A percentile compares a stretch with the other conserved stretches of the same genome.
phyloP scores from a whole-genome alignment of 2,329 filamentous ascomycete species.

The Calonectria honghensis region DNA sequence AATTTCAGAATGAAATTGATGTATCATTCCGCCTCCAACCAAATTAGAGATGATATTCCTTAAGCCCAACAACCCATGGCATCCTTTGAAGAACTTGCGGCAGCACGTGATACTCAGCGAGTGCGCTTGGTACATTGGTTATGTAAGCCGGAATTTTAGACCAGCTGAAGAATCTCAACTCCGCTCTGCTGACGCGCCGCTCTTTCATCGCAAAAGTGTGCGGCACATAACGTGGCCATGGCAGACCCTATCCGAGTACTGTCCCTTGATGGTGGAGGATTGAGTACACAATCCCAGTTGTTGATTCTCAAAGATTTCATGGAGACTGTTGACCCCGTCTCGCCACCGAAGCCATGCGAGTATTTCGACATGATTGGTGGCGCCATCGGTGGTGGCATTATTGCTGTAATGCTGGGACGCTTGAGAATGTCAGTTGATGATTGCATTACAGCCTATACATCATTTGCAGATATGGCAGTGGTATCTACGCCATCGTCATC shows the following conservation, averaged over 20 bases:
- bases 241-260: conserved; percentile 43
- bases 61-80: background rate
- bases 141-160: background rate
- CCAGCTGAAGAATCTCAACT: background rate
- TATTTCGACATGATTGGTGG: conserved; percentile 63
- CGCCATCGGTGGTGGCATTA: conserved; percentile 59
- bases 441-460: conserved; percentile 1
- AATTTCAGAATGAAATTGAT: too few relatives aligned
- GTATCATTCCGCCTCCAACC: too few relatives aligned
- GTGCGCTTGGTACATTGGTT: background rate
- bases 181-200: background rate
- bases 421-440: conserved; percentile 62
- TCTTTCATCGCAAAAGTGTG: background rate
- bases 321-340: conserved; percentile 50
- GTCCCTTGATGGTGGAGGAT: conserved; percentile 58
- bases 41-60: background rate
- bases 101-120: background rate
- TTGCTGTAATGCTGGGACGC: conserved; percentile 66
- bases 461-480: background rate
- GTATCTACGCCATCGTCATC: conserved; percentile 1
- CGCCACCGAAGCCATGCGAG: conserved; percentile 58
- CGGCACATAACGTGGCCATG: background rate
- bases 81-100: background rate
- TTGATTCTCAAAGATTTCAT: conserved; percentile 59
- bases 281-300: conserved; percentile 60